These are phyloP conservation scores for Mantamonas sphyraenae DNA, from an alignment of 78 protist genomes.

Conservation along the genomic window DNA sequence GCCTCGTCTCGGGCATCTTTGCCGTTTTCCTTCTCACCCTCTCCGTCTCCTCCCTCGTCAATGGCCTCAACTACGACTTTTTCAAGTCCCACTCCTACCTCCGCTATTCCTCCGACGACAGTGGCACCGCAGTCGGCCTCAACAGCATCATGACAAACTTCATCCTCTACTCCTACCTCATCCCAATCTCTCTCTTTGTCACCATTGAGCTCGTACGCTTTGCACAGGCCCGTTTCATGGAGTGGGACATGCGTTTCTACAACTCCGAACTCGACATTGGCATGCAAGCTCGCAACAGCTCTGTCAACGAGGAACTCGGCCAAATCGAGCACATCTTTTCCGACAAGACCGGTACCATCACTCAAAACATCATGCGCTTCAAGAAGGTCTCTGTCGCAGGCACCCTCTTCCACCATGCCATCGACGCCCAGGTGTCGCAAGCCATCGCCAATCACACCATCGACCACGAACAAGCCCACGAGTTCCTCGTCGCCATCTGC, in stretches of 20 bases:
- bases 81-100: background rate
- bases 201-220: constrained; percentile 28
- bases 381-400: background rate
- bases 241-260: constrained; percentile 10
- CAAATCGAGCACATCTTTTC: constrained; percentile 30
- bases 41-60: background rate
- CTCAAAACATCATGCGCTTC: constrained; percentile 43
- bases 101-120: background rate
- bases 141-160: constrained; percentile 8
- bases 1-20: constrained; percentile 9
- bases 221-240: constrained; percentile 22
- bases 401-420: background rate
- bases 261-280: background rate
- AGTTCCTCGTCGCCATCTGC: constrained; percentile 3
- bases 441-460: background rate
- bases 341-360: constrained; percentile 60
- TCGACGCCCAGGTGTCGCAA: background rate
- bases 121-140: background rate
- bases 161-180: constrained; percentile 7
- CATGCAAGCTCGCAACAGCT: background rate
- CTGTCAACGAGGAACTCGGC: background rate
- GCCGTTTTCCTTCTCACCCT: background rate
- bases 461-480: background rate
- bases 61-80: background rate
- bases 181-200: constrained; percentile 53